Evolutionary conservation across 768 basidiomycete genomes (phyloP).

Genomic region (Pisolithus tinctorius): DNA sequence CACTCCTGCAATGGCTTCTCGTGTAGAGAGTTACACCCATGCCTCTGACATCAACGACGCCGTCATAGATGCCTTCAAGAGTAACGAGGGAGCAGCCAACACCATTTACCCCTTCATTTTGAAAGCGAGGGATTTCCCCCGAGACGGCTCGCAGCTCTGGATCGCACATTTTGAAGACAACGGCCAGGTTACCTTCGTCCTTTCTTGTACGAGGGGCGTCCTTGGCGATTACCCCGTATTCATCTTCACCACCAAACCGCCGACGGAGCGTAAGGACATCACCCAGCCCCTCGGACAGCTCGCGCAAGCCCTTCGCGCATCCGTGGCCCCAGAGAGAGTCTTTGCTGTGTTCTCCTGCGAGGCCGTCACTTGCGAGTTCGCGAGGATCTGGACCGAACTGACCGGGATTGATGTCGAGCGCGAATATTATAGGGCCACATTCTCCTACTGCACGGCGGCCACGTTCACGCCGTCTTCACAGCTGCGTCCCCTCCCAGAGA

Average conservation of each 20-base stretch:
- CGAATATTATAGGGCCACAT: slow-evolving; percentile 55
- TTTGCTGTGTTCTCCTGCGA: slow-evolving; percentile 64
- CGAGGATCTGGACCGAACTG: slow-evolving; percentile 38
- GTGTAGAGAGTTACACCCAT: slow-evolving; percentile 1
- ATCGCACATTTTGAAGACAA: slow-evolving; percentile 19
- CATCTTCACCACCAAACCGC: slow-evolving; percentile 43
- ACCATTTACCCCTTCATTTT: slow-evolving; percentile 35
- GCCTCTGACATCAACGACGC: slow-evolving; percentile 12
- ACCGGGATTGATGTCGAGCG: slow-evolving; percentile 34
- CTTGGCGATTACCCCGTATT: slow-evolving; percentile 64
- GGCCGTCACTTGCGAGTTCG: slow-evolving; percentile 39
- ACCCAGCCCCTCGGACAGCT: slow-evolving; percentile 36
- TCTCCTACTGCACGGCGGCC: slow-evolving; percentile 45
- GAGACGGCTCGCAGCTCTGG: slow-evolving; percentile 23
- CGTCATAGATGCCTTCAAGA: slow-evolving; percentile 26
- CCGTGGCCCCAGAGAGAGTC: slow-evolving; percentile 35
- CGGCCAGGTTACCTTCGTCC: slow-evolving; percentile 32
- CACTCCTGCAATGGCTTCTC: slow-evolving; percentile 16
- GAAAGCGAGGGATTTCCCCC: slow-evolving; percentile 15
- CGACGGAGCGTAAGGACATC: slow-evolving; percentile 33
- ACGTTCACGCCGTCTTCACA: slow-evolving; percentile 27
- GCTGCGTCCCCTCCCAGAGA: slow-evolving; percentile 3
- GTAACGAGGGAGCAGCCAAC: slow-evolving; percentile 31
- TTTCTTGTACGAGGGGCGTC: slow-evolving; percentile 51
- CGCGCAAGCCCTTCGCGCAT: slow-evolving; percentile 30